phyloP scores from a whole-genome alignment of 805 yeast genomes.

The Ogataea salicorniae region DNA sequence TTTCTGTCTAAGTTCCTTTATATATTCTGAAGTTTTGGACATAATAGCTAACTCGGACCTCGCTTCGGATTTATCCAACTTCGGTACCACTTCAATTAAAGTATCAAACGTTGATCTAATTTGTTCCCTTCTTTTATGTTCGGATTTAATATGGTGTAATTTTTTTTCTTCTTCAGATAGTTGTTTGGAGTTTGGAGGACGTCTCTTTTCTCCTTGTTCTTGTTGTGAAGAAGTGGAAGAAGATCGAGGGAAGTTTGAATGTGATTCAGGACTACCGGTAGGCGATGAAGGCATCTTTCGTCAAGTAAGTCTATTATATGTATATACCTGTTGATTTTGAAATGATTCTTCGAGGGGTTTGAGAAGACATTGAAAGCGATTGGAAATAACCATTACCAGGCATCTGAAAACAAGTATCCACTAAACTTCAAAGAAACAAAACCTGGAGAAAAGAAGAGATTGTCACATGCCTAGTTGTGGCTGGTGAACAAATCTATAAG shows the following conservation, averaged over 20 bases:
- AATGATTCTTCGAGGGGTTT: no score
- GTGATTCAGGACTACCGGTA: background rate
- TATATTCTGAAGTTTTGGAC: slow-evolving; percentile 48
- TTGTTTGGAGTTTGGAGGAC: slow-evolving; percentile 10
- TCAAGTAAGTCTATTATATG: no score
- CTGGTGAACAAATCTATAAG: no score
- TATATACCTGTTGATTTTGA: no score
- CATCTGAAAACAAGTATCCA: no score
- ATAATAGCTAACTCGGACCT: slow-evolving; percentile 77
- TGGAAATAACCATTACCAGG: no score
- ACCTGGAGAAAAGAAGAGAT: no score
- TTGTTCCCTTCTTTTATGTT: slow-evolving; percentile 81
- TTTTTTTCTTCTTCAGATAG: slow-evolving; percentile 31
- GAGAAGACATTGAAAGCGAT: no score
- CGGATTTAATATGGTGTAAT: slow-evolving; percentile 42
- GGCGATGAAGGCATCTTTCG: background rate
- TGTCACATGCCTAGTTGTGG: no score
- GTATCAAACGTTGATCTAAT: slow-evolving; percentile 78
- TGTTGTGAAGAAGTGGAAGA: background rate
- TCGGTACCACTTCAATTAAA: slow-evolving; percentile 72
- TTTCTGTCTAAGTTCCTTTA: slow-evolving; percentile 45
- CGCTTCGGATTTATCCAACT: slow-evolving; percentile 59
- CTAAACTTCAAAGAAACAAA: no score
- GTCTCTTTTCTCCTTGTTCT: background rate
- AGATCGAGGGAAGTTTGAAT: background rate